A percentile compares a stretch with the other conserved stretches of the same genome.
Evolutionary conservation across 2,329 filamentous ascomycete genomes (phyloP).

Genomic region (Calonectria pauciramosa): DNA sequence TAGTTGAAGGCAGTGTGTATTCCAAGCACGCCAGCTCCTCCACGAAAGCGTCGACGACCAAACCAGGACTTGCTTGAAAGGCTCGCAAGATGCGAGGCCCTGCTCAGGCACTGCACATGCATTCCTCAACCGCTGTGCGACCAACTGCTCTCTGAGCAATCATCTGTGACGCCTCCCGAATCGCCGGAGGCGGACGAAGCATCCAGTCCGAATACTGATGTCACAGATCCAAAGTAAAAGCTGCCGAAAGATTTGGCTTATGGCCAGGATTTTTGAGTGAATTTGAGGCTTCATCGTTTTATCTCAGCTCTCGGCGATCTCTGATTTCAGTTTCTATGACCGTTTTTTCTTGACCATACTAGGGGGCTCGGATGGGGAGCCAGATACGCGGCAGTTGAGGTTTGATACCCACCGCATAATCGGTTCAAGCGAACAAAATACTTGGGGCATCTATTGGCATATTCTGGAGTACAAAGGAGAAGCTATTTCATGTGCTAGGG

Average conservation of each 20-base stretch:
- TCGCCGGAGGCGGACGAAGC: constrained; percentile 27
- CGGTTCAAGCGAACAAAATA: constrained; percentile 3
- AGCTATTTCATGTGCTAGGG: neutral
- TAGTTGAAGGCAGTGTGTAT: constrained; percentile 40
- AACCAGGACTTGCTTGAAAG: constrained; percentile 47
- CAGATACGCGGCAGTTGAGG: neutral
- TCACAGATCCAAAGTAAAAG: constrained; percentile 1
- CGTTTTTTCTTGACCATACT: neutral
- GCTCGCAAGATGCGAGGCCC: constrained; percentile 41
- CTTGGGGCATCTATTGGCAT: neutral
- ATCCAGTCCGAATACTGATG: constrained; percentile 17
- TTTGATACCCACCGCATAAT: constrained; percentile 8
- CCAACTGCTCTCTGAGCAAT: constrained; percentile 23
- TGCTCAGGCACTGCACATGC: constrained; percentile 45
- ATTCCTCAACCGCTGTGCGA: constrained; percentile 35
- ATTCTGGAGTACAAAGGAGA: constrained; percentile 4
- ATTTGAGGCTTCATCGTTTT: neutral
- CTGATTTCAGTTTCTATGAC: neutral
- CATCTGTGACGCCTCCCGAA: constrained; percentile 21
- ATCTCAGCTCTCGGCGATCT: neutral
- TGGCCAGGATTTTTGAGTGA: neutral
- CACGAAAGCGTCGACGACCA: constrained; percentile 46
- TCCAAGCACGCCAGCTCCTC: constrained; percentile 46
- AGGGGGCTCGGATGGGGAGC: neutral
- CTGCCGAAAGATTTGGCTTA: neutral